These are phyloP conservation scores for Halteria grandinella DNA, from an alignment of 73 alveolate genomes.

Conservation along the genomic window DNA sequence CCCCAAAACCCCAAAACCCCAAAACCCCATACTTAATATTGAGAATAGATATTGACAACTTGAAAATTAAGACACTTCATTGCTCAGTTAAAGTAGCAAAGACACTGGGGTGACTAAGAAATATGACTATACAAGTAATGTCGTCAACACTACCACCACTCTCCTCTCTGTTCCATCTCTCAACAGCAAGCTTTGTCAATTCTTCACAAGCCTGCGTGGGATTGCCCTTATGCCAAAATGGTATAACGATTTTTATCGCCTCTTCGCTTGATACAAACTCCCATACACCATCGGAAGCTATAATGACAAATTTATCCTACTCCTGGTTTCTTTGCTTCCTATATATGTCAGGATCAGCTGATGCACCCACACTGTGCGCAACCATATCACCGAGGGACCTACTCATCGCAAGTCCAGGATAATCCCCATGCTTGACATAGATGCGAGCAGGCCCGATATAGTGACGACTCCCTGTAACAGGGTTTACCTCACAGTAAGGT, in stretches of 20 bases:
- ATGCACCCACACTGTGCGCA: conserved; percentile 68
- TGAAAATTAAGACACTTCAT: too few relatives aligned
- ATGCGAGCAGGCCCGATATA: conserved; percentile 76
- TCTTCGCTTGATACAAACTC: conserved; percentile 58
- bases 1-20: too few relatives aligned
- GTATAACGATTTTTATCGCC: conserved; percentile 26
- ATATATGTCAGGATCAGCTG: conserved; percentile 53
- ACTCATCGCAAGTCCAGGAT: conserved; percentile 79
- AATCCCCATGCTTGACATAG: conserved; percentile 59
- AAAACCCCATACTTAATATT: too few relatives aligned
- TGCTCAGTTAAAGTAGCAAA: too few relatives aligned
- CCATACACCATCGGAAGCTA: conserved; percentile 71
- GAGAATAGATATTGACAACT: too few relatives aligned
- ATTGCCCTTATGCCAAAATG: conserved; percentile 68
- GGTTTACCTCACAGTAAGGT: too few relatives aligned
- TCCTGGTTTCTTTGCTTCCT: conserved; percentile 24
- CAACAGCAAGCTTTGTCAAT: conserved; percentile 82
- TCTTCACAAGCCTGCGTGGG: conserved; percentile 90
- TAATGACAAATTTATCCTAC: conserved; percentile 48
- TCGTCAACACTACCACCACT: conserved; percentile 92
- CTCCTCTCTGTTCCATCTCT: conserved; percentile 88
- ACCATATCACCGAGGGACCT: conserved; percentile 74
- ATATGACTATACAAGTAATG: conserved; percentile 85
- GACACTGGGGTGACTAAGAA: too few relatives aligned
- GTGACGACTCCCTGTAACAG: too few relatives aligned